Evolutionary conservation across 495 filamentous ascomycete genomes (phyloP).

Genomic region (Lepidopterella palustris): DNA sequence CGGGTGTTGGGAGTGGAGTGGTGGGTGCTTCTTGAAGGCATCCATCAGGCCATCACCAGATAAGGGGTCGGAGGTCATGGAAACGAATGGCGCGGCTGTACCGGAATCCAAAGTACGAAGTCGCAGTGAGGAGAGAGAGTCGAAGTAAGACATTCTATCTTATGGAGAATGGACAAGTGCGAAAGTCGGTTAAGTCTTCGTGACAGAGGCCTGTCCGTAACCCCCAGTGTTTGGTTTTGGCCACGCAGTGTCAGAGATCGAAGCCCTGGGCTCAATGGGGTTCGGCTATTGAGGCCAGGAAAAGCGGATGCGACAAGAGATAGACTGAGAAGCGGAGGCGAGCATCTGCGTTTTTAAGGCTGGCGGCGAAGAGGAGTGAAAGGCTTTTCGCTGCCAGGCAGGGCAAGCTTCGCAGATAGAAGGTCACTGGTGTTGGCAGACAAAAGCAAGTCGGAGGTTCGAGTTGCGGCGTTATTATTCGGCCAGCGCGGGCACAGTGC

Average conservation of each 20-base stretch:
- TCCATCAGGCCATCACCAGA: slow-evolving; percentile 18
- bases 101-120: slow-evolving; percentile 12
- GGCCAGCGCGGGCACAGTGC: no score
- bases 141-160: slow-evolving; percentile 22
- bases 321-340: background rate
- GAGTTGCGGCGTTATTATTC: no score
- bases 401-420: no score
- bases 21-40: slow-evolving; percentile 20
- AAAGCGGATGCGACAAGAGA: no score
- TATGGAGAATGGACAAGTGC: background rate
- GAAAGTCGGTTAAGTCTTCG: background rate
- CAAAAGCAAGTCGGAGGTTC: no score
- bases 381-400: no score
- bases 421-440: no score
- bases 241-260: background rate
- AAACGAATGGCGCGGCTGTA: slow-evolving; percentile 9
- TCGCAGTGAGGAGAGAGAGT: slow-evolving; percentile 17
- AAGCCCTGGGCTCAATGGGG: background rate
- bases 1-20: slow-evolving; percentile 48
- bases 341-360: no score
- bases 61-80: slow-evolving; percentile 21
- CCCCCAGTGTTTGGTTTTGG: slow-evolving; percentile 9
- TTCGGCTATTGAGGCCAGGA: background rate
- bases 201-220: slow-evolving; percentile 6
- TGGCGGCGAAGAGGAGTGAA: no score